Percentiles rank a stretch among this genome's conserved stretches.
Conservation (phyloP, 2,329 filamentous ascomycete genomes). For the Rosellinia necatrix region DNA sequence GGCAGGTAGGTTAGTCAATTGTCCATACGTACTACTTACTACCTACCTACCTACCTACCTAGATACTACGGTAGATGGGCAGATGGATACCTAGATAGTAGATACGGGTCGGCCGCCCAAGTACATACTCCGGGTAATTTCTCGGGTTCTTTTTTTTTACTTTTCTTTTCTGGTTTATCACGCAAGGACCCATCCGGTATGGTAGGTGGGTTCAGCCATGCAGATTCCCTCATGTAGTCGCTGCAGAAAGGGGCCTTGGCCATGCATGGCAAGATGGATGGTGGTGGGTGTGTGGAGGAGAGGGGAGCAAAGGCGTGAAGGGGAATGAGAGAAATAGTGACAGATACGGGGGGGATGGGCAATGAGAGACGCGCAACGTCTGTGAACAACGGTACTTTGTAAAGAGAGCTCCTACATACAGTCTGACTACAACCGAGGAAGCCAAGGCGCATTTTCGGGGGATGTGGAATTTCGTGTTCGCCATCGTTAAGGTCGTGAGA, state of each 20-base stretch:
- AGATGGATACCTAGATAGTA: not conserved
- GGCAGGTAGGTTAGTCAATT: too few relatives aligned
- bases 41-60: too few relatives aligned
- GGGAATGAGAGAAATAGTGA: not conserved
- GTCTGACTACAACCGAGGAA: too few relatives aligned
- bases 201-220: constrained; percentile 27
- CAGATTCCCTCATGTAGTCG: constrained; percentile 19
- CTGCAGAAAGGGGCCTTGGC: constrained; percentile 21
- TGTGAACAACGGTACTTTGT: constrained; percentile 9
- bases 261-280: constrained; percentile 26
- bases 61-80: too few relatives aligned
- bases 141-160: constrained; percentile 3
- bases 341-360: not conserved
- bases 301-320: not conserved
- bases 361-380: not conserved
- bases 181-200: not conserved
- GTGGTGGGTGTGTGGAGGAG: constrained; percentile 10
- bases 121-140: constrained; percentile 20
- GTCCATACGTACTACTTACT: too few relatives aligned
- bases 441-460: too few relatives aligned
- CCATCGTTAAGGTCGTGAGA: too few relatives aligned
- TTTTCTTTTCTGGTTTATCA: constrained; percentile 5
- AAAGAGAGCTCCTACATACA: too few relatives aligned
- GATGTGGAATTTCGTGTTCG: too few relatives aligned
- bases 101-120: not conserved